These are phyloP conservation scores for Fistulifera pelliculosa DNA, from an alignment of 108 stramenopile species.

Conservation along the genomic window DNA sequence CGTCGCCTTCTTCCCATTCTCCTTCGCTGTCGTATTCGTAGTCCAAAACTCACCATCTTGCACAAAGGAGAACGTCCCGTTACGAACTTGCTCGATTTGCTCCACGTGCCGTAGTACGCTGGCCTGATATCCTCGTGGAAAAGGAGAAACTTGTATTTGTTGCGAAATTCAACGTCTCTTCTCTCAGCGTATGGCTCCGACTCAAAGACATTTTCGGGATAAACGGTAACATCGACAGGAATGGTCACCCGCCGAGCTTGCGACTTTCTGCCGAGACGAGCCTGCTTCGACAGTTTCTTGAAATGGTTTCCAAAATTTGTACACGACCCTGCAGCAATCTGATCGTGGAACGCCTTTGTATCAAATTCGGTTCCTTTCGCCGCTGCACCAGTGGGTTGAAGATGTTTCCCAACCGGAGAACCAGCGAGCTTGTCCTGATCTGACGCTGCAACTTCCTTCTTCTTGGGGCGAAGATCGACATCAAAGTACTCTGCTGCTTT, in stretches of 20 bases:
- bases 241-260: constrained; percentile 17
- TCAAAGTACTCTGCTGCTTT: not conserved
- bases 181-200: constrained; percentile 57
- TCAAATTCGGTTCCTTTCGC: no score
- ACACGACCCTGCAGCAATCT: no score
- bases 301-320: not conserved
- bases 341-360: no score
- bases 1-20: constrained; percentile 89
- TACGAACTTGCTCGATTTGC: constrained; percentile 59
- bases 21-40: constrained; percentile 88
- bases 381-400: no score
- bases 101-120: constrained; percentile 87
- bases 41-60: constrained; percentile 59
- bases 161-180: constrained; percentile 46
- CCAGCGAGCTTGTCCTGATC: not conserved
- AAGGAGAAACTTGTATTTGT: constrained; percentile 71
- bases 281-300: not conserved
- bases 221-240: constrained; percentile 27
- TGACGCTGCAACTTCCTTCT: not conserved
- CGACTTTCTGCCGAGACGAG: constrained; percentile 17
- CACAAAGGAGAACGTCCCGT: constrained; percentile 62
- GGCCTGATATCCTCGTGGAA: constrained; percentile 82
- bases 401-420: no score
- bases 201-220: constrained; percentile 25
- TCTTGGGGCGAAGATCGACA: constrained; percentile 2